These are phyloP conservation scores for Phytophthora agathidicida DNA, from an alignment of 352 stramenopile species.

Conservation along the genomic window DNA sequence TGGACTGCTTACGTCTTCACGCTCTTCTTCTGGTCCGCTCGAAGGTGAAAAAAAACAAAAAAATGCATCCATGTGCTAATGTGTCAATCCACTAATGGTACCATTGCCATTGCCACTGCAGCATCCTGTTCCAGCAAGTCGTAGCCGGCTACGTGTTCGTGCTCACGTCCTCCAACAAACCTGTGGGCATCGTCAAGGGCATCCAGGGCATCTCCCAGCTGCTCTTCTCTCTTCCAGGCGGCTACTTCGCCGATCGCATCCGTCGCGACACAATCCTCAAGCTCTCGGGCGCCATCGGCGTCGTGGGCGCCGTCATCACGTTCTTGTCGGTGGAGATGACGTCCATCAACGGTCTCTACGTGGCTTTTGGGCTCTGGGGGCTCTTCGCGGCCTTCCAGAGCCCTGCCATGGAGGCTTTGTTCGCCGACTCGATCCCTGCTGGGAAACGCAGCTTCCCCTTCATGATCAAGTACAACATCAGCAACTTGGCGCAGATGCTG, in stretches of 20 bases:
- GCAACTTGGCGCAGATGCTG: slow-evolving; percentile 70
- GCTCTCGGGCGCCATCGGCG: slow-evolving; percentile 58
- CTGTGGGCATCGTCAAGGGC: slow-evolving; percentile 82
- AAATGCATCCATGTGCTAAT: background rate
- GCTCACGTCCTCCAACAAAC: slow-evolving; percentile 74
- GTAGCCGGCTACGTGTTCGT: slow-evolving; percentile 81
- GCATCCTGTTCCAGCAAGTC: slow-evolving; percentile 83
- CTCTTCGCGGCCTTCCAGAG: slow-evolving; percentile 73
- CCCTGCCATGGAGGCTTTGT: slow-evolving; percentile 74
- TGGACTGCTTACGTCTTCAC: slow-evolving; percentile 73
- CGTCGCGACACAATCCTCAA: slow-evolving; percentile 74
- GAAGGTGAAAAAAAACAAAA: slow-evolving; percentile 33
- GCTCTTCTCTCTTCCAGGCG: slow-evolving; percentile 68
- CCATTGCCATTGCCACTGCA: slow-evolving; percentile 9
- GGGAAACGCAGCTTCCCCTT: slow-evolving; percentile 71
- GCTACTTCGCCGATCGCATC: slow-evolving; percentile 71
- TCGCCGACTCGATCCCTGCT: slow-evolving; percentile 77
- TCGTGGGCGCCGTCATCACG: slow-evolving; percentile 54
- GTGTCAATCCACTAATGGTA: background rate
- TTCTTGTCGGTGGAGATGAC: slow-evolving; percentile 58
- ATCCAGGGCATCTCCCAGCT: slow-evolving; percentile 85
- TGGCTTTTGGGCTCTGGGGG: slow-evolving; percentile 70
- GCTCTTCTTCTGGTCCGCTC: slow-evolving; percentile 78
- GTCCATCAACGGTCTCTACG: slow-evolving; percentile 57
- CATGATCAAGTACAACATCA: slow-evolving; percentile 87